Conservation (phyloP, 1,284 basidiomycete genomes). For the Cutaneotrichosporon arboriforme region DNA sequence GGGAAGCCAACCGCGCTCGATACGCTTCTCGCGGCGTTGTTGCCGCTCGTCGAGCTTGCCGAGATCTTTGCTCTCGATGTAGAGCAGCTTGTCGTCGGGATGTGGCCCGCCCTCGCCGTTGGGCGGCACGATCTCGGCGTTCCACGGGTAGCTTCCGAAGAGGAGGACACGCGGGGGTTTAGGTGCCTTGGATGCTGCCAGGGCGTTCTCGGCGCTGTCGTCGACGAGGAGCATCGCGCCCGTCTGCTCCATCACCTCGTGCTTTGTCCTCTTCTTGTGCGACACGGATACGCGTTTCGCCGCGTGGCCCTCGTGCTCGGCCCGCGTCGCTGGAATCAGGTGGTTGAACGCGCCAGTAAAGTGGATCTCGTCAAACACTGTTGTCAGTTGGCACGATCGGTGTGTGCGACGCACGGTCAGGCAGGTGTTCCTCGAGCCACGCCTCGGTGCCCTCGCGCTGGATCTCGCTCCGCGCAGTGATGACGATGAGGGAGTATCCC, state of each 20-base stretch:
- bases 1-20: constrained; percentile 42
- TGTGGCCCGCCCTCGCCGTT: constrained; percentile 32
- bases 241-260: constrained; percentile 60
- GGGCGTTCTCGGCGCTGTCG: constrained; percentile 70
- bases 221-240: constrained; percentile 65
- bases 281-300: constrained; percentile 51
- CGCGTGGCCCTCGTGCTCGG: constrained; percentile 50
- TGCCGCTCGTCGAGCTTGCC: constrained; percentile 47
- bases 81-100: constrained; percentile 55
- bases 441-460: constrained; percentile 59
- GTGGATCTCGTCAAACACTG: constrained; percentile 63
- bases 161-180: constrained; percentile 58
- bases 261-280: constrained; percentile 59
- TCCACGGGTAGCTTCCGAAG: constrained; percentile 74
- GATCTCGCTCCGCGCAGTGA: constrained; percentile 64
- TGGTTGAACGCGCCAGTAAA: constrained; percentile 66
- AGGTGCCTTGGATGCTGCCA: constrained; percentile 53
- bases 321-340: constrained; percentile 32
- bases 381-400: background rate
- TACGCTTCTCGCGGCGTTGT: constrained; percentile 25
- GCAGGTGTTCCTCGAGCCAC: constrained; percentile 64
- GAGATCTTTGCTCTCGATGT: constrained; percentile 51
- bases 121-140: constrained; percentile 52
- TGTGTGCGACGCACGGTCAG: constrained; percentile 51
- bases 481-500: constrained; percentile 62